Base-by-base conservation (phyloP, 148 eudicot species). In the Hydrangea macrophylla region DNA sequence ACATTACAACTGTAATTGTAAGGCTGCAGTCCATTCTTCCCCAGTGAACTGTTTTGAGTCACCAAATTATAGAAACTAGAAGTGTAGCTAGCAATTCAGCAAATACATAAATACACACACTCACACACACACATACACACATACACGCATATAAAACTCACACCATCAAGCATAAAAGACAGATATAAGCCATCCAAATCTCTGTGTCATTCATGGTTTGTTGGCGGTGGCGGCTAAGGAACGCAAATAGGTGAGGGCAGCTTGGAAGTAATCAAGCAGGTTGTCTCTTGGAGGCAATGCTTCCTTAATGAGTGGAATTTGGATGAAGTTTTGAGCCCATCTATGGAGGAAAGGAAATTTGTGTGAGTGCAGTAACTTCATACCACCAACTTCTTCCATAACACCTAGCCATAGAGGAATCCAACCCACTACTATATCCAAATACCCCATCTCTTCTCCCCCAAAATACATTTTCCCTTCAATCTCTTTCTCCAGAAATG, bases 371-470 rank as follows among this genome's bases (percentile, higher is more conserved):
- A 78, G 45, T 18, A 78, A 42, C 12, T 58, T 70, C 68, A 70
- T 74, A 37, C 37, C 60, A 13, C 78, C 82, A 17, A 45, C 62
- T 54, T 74, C 44, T 64, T 78, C 78, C 67, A 78, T 59, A 15
- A 31, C 68, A 20, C 55, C 45, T 20, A 78, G 72, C 71, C 68
- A 60, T 6, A 64, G 5, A 7, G 82, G 27, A 1, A 70, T 70
- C 78, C 78, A 74, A 54, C 82, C 82, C 25, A 74, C 33, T 5
- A 61, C 78, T 8, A 78, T 36, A 60, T 78, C 82, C 67, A 78
- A 9, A 25, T 32, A 73, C 7, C 81, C 81, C 2, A 68, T 68
- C 20, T 58, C 27, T 54, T 71, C 76, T 25, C 79, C 82, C 1
- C 66, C 42, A 42, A 75, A 75, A 28, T 56, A 79, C 7, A 28